Evolutionary conservation across 78 protist species (phyloP), one percentile per base, ranked within the genome.

Genomic region (Parvularia atlantis): DNA sequence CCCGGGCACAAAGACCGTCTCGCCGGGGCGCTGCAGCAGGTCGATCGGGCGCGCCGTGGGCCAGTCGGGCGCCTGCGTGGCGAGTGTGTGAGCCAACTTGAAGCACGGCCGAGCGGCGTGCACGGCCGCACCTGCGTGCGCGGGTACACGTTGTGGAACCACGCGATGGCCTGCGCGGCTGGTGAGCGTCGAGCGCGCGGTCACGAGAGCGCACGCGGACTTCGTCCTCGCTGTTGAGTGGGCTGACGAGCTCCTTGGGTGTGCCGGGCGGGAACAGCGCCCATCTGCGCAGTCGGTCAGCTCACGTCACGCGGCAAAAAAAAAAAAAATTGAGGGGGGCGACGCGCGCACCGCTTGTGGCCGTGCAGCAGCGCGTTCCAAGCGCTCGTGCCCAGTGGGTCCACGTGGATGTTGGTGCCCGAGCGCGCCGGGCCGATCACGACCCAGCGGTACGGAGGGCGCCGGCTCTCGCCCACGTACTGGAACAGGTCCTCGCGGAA

Each of bases 391-490:
- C 48, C 30, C 41, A 79, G 36, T 1, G 88, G 88, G 62, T 83
- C 88, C 19, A 73, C 62, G 69, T 83, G 88, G 31, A 83, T 78
- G 46, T 44, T 24, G 6, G 76, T 39, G 40, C 89, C 89, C 2
- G 71, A 52, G 7, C 85, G 61, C 3, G 64, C 37, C 17, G 84
- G 84, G 16, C 89, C 89, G 22, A 44, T 20, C 43, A 84, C 76
- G 41, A 82, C 14, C 87, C 87, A 84, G 9, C 85, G 73, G 56
- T 71, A 58, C 14, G 82, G 77, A 0, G 89, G 89, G 19, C 89
- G 63, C 2, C 36, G 16, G 13, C 2, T 13, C 28, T 52, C 66
- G 26, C 80, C 73, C 19, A 22, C 80, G n/a, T 66, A 35, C 73
- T 65, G 1, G 59, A 84, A 75, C 24, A 76, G 44, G 31, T 84